phyloP scores from a whole-genome alignment of 768 basidiomycete species.

The Tulasnella sp. region DNA sequence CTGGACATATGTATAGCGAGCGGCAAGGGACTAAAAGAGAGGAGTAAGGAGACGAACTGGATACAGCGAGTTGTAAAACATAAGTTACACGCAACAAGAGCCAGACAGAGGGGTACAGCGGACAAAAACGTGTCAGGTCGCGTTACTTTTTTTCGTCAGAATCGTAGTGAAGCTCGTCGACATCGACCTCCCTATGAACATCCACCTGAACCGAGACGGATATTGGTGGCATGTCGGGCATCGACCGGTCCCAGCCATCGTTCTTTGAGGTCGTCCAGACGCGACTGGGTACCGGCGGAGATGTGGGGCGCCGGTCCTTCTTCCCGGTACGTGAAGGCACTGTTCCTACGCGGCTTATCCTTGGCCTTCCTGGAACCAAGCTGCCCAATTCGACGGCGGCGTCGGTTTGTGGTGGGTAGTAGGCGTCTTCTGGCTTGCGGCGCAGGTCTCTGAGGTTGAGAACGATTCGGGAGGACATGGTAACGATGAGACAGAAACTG shows the following conservation, averaged over 20 bases:
- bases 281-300: neutral
- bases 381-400: neutral
- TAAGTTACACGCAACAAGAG: neutral
- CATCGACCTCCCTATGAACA: neutral
- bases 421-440: neutral
- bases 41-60: neutral
- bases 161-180: neutral
- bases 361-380: neutral
- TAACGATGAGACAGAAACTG: constrained; percentile 6
- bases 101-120: neutral
- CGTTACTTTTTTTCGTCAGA: neutral
- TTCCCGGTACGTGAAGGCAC: neutral
- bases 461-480: constrained; percentile 13
- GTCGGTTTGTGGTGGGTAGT: neutral
- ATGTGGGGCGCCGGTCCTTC: neutral
- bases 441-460: constrained; percentile 14
- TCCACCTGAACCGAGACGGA: neutral
- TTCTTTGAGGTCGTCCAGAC: neutral
- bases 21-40: neutral
- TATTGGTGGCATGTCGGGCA: neutral
- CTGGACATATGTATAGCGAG: neutral
- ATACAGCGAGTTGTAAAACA: neutral
- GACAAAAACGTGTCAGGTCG: neutral
- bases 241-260: neutral
- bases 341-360: neutral